These are phyloP conservation scores for Hibiscus syriacus DNA, from an alignment of 345 rosid genomes.

Conservation along the genomic window DNA sequence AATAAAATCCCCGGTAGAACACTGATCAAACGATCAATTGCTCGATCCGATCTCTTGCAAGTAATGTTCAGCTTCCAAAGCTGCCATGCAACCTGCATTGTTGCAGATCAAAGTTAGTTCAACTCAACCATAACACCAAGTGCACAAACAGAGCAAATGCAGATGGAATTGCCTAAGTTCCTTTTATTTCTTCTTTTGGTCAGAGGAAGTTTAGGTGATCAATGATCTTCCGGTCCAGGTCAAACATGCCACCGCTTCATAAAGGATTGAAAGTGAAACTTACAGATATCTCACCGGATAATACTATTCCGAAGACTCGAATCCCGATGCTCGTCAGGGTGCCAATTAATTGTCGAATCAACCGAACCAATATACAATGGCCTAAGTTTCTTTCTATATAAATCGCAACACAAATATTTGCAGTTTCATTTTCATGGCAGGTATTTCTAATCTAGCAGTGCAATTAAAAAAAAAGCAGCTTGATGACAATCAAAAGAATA, in stretches of 20 bases:
- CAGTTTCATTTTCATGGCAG: background rate
- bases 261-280: too few relatives aligned
- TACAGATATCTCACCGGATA: too few relatives aligned
- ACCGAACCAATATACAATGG: background rate
- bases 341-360: too few relatives aligned
- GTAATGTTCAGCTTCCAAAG: conserved; percentile 93
- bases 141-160: background rate
- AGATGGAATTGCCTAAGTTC: background rate
- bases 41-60: conserved; percentile 73
- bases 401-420: background rate
- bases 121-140: background rate
- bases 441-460: too few relatives aligned
- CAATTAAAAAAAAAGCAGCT: background rate
- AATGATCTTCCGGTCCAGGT: too few relatives aligned
- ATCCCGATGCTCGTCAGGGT: too few relatives aligned
- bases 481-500: background rate
- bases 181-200: too few relatives aligned
- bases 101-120: background rate
- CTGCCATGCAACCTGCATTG: conserved; percentile 95
- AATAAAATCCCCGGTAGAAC: background rate
- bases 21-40: conserved; percentile 45
- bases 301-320: too few relatives aligned
- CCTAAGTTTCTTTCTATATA: background rate
- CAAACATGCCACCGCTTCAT: too few relatives aligned
- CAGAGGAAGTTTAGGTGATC: too few relatives aligned